A percentile compares a stretch with the other conserved stretches of the same genome.
Conservation (phyloP, 106 monocot species). For the Dendrobium nobile region DNA sequence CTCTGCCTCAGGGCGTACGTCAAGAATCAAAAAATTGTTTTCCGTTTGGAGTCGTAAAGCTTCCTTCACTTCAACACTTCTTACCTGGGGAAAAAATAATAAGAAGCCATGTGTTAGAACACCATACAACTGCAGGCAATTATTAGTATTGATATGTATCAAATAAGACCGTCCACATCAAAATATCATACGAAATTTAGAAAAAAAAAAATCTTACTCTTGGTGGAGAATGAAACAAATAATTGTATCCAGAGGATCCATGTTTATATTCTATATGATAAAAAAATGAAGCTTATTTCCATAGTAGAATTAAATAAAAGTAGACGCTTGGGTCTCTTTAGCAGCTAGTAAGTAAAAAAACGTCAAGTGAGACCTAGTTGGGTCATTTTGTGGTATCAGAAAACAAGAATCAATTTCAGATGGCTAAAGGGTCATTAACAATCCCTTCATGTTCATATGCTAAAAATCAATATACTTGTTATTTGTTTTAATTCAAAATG, state of each 20-base stretch:
- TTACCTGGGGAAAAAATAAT: constrained; percentile 42
- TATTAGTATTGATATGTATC: not conserved
- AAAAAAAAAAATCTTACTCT: not conserved
- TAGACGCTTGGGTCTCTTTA: not conserved
- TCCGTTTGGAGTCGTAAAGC: constrained; percentile 90
- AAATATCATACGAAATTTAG: not conserved
- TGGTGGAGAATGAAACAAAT: not conserved
- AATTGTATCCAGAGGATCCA: not conserved
- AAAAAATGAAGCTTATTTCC: not conserved
- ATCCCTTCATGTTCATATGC: not conserved
- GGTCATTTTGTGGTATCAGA: not conserved
- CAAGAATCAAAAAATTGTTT: constrained; percentile 88
- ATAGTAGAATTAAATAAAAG: not conserved
- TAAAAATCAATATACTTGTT: not conserved
- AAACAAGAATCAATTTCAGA: no score
- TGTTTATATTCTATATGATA: not conserved
- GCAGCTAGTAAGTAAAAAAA: not conserved
- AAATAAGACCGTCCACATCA: not conserved
- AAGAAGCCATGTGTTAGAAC: not conserved
- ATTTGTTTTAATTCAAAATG: not conserved
- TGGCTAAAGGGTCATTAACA: not conserved
- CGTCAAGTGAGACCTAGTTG: not conserved
- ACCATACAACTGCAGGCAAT: not conserved
- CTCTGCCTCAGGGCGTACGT: constrained; percentile 89
- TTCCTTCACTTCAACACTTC: constrained; percentile 90